Conservation (phyloP, 495 filamentous ascomycete species). For the Penicillium cosmopolitanum region DNA sequence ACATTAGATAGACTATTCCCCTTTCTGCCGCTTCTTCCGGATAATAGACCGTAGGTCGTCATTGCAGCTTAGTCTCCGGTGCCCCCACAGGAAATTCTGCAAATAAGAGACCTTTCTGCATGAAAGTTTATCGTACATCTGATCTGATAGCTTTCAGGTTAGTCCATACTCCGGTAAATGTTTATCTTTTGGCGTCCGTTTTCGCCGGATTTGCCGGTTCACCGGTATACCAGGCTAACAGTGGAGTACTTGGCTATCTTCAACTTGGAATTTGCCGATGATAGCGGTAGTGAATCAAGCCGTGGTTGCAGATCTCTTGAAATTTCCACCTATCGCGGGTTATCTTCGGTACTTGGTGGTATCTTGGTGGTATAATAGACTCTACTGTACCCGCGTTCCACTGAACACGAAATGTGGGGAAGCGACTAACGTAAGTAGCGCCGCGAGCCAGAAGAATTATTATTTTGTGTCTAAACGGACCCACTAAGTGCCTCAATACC, state of each 20-base stretch:
- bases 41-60: no score
- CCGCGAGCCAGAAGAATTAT: no score
- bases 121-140: not conserved
- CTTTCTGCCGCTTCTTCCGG: no score
- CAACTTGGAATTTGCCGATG: not conserved
- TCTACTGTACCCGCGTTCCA: constrained; percentile 1
- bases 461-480: no score
- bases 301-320: not conserved
- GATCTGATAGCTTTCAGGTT: not conserved
- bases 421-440: not conserved
- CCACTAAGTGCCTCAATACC: no score
- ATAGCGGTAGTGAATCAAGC: not conserved
- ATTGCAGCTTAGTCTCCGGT: not conserved
- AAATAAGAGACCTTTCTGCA: not conserved
- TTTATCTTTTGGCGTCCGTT: not conserved
- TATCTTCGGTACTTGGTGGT: not conserved
- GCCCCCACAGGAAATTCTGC: not conserved
- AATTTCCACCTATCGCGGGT: constrained; percentile 9
- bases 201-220: constrained; percentile 6
- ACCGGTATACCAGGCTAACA: constrained; percentile 16
- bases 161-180: not conserved
- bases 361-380: not conserved
- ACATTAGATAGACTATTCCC: no score
- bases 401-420: not conserved
- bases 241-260: not conserved